Evolutionary conservation across 139 green algal species (phyloP).

Genomic region (Chlorella sp.): DNA sequence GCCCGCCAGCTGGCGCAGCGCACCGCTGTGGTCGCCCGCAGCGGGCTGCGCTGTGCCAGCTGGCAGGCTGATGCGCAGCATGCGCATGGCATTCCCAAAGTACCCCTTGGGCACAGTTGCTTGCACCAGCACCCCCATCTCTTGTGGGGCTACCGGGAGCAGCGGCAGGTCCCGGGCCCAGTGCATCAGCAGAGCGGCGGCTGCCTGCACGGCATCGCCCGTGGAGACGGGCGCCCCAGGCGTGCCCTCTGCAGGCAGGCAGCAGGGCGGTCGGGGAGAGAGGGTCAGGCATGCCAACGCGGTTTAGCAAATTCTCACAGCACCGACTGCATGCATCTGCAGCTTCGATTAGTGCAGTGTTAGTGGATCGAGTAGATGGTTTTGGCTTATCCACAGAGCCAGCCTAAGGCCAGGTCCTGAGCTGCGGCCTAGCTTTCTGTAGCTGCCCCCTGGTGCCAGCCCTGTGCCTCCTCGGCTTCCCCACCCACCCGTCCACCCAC

Average conservation of each 20-base stretch:
- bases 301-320: no score
- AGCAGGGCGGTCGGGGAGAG: not conserved
- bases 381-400: no score
- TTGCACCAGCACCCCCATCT: not conserved
- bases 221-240: not conserved
- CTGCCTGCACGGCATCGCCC: not conserved
- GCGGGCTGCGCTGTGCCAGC: not conserved
- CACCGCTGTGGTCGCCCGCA: not conserved
- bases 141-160: not conserved
- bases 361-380: no score
- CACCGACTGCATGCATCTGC: no score
- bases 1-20: slow-evolving; percentile 1
- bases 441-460: no score
- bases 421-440: no score
- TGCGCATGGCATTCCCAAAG: not conserved
- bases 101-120: not conserved
- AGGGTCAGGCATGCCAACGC: no score
- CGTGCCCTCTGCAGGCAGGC: not conserved
- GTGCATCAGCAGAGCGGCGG: slow-evolving; percentile 1
- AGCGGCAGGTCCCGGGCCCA: not conserved
- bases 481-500: not conserved
- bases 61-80: slow-evolving; percentile 4
- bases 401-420: not conserved
- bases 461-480: not conserved
- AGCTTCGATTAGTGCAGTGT: no score